Percentiles rank a stretch among this genome's conserved stretches.
Conservation (phyloP, 179 eudicot species). For the Vitellaria paradoxa region DNA sequence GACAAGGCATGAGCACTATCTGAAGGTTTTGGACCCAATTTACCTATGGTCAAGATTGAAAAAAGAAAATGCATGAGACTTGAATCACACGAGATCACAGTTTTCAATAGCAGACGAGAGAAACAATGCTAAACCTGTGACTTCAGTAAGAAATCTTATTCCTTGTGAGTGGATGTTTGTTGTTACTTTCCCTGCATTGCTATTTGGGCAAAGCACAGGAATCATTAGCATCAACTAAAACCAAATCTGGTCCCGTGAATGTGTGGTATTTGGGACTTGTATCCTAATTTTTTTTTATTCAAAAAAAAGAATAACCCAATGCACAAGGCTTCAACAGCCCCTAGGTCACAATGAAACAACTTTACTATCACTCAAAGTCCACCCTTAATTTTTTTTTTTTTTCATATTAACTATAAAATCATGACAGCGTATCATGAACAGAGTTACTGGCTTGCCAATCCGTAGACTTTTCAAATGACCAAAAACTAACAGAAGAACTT, state of each 20-base stretch:
- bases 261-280: background rate
- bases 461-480: background rate
- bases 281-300: background rate
- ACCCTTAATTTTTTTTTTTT: no score
- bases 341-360: no score
- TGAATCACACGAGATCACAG: background rate
- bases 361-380: no score
- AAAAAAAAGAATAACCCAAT: background rate
- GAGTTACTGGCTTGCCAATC: background rate
- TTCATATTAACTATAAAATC: background rate
- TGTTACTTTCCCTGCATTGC: constrained; percentile 84
- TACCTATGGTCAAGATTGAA: constrained; percentile 35
- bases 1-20: constrained; percentile 31
- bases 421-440: background rate
- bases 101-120: constrained; percentile 8
- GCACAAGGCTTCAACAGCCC: no score
- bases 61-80: background rate
- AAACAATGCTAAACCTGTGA: constrained; percentile 57
- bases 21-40: constrained; percentile 30
- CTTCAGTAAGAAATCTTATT: constrained; percentile 74
- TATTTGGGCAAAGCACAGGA: constrained; percentile 21
- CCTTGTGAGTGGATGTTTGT: constrained; percentile 83
- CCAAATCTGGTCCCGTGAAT: background rate
- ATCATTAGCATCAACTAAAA: constrained; percentile 4
- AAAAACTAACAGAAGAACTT: background rate